These are phyloP conservation scores for Oehlia diaphana DNA, from an alignment of 192 early-diverging fungal species.

Conservation along the genomic window DNA sequence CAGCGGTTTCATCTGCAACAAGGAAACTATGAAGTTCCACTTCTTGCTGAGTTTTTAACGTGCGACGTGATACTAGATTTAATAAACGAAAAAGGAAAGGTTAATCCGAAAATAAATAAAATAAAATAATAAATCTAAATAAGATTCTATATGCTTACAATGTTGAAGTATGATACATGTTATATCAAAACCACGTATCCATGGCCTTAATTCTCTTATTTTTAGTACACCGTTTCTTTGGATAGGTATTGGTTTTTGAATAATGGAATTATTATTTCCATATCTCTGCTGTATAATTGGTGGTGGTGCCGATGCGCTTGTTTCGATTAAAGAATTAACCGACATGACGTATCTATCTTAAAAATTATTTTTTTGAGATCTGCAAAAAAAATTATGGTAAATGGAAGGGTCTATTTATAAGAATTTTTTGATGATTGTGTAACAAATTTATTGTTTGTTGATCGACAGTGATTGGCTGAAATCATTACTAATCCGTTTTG, in stretches of 20 bases:
- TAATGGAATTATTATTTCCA: neutral
- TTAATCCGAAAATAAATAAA: neutral
- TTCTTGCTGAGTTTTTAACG: neutral
- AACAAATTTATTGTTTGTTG: neutral
- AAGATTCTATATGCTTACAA: neutral
- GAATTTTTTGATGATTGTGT: neutral
- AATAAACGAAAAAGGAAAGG: neutral
- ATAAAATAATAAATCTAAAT: neutral
- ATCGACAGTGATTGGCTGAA: neutral
- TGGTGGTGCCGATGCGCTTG: neutral
- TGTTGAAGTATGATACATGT: conserved; percentile 15
- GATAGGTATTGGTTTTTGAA: neutral
- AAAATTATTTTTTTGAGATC: neutral
- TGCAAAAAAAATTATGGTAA: no score
- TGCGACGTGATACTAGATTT: conserved; percentile 3
- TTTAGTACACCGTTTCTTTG: neutral
- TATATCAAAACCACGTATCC: conserved; percentile 18
- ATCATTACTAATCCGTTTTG: no score
- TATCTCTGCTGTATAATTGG: neutral
- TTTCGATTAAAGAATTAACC: neutral
- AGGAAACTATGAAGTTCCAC: conserved; percentile 19
- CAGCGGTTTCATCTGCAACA: conserved; percentile 17
- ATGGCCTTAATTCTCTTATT: conserved; percentile 21
- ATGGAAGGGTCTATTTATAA: neutral
- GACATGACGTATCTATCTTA: neutral